Evolutionary conservation across 495 filamentous ascomycete genomes (phyloP), one percentile per base, ranked within the genome.

Genomic region (Penicillium desertorum): DNA sequence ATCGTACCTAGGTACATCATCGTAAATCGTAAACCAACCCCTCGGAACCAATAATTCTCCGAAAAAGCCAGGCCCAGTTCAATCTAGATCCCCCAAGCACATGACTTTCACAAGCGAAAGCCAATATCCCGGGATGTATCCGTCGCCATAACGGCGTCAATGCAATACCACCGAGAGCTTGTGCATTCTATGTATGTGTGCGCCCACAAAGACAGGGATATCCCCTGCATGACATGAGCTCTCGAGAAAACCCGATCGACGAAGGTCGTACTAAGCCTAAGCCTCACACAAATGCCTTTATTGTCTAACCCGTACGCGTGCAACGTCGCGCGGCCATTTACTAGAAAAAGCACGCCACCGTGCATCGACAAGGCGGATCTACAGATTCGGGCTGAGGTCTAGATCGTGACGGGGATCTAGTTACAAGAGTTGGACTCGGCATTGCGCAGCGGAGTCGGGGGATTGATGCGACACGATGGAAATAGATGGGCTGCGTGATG

Each of bases 251-350:
- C 2, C 6, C 20, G 29, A 37, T 55, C 42, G 44, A 47, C 27
- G 12, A 42, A 20, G 43, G 22, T 39, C 2, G 22, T 45, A 55
- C 32, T 4, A 25, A 45, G 51, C 51, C 32, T 4, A 25, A 45
- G 51, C 51, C 39, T 43, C 9, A 4, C 51, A 54, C 41, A 23
- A 54, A 36, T 54, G 27, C 20, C 19, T 27, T 42, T 12, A 44
- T 17, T 45, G 51, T 29, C 41, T 54, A 25, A 45, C 19, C 51
- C 29, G 51, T 43, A 25, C 29, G 51, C 20, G 41, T 54, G 27
- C 19, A 7, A 54, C 51, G 36, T 22, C 4, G 19, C 39, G 23
- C 20, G 20, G 20, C 39, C 51, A 52, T 29, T 36, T 12, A 29
- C 48, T 9, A 27, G 36, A 6, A 37, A 17, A 11, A 32, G 7